A percentile compares a stretch with the other conserved stretches of the same genome.
These are phyloP conservation scores for Trypanosoma mega DNA, from an alignment of 208 protist genomes.

Conservation along the genomic window DNA sequence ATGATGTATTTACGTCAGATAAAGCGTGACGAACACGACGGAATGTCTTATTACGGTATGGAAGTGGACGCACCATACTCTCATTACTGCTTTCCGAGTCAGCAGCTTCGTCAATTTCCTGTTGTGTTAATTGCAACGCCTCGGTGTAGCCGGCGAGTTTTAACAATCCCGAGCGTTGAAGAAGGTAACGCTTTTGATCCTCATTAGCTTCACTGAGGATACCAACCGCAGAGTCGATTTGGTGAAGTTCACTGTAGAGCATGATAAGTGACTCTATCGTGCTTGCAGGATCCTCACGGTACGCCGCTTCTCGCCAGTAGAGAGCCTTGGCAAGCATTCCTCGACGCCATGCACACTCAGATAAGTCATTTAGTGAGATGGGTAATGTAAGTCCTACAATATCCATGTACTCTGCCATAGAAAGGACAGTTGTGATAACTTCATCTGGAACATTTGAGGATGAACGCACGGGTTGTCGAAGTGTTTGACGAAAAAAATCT, in stretches of 20 bases:
- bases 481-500: constrained; percentile 60
- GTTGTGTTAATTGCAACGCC: constrained; percentile 59
- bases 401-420: constrained; percentile 87
- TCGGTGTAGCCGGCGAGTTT: constrained; percentile 81
- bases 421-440: constrained; percentile 61
- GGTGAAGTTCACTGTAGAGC: constrained; percentile 78
- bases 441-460: constrained; percentile 68
- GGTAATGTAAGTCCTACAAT: constrained; percentile 70
- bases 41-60: constrained; percentile 27
- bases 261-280: constrained; percentile 80
- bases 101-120: constrained; percentile 58
- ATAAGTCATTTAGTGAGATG: constrained; percentile 60
- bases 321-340: constrained; percentile 89
- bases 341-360: constrained; percentile 78
- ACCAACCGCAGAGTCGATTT: constrained; percentile 74
- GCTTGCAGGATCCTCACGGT: constrained; percentile 59
- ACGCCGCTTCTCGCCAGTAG: constrained; percentile 84
- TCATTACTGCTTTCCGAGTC: constrained; percentile 46
- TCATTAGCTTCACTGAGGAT: constrained; percentile 68
- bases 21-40: constrained; percentile 29
- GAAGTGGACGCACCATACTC: constrained; percentile 25
- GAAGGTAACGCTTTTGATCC: constrained; percentile 58
- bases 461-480: constrained; percentile 54
- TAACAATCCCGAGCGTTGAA: constrained; percentile 71
- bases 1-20: constrained; percentile 47